Conservation (phyloP, 2,329 filamentous ascomycete genomes). For the Colletotrichum cuscutae region DNA sequence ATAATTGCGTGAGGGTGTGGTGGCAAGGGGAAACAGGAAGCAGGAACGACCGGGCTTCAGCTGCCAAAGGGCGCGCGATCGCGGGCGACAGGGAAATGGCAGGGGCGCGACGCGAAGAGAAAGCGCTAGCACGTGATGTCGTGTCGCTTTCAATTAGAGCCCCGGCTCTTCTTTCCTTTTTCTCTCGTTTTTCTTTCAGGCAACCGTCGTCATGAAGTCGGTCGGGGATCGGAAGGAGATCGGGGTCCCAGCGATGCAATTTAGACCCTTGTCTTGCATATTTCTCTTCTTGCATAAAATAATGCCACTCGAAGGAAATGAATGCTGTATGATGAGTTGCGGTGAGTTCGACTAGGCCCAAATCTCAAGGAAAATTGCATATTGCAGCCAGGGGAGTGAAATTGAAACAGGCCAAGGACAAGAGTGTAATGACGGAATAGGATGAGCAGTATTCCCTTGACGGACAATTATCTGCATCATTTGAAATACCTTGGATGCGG, state of each 20-base stretch:
- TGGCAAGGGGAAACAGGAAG: not conserved
- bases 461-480: not conserved
- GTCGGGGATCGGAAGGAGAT: constrained; percentile 15
- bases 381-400: no score
- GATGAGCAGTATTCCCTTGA: not conserved
- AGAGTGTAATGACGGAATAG: fast-evolving
- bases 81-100: not conserved
- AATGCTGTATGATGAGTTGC: no score
- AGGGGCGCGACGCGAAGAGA: constrained; percentile 45
- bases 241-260: not conserved
- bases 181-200: not conserved
- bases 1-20: not conserved
- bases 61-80: constrained; percentile 17
- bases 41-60: not conserved
- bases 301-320: not conserved
- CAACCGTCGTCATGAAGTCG: constrained; percentile 17
- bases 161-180: constrained; percentile 4
- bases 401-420: no score
- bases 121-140: constrained; percentile 46
- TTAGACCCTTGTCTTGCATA: not conserved
- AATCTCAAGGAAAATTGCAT: no score
- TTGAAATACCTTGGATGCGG: no score
- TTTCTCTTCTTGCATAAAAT: not conserved
- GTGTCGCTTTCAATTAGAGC: constrained; percentile 25
- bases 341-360: no score